Evolutionary conservation across 352 stramenopile species (phyloP).

Genomic region (Phytophthora multivora): DNA sequence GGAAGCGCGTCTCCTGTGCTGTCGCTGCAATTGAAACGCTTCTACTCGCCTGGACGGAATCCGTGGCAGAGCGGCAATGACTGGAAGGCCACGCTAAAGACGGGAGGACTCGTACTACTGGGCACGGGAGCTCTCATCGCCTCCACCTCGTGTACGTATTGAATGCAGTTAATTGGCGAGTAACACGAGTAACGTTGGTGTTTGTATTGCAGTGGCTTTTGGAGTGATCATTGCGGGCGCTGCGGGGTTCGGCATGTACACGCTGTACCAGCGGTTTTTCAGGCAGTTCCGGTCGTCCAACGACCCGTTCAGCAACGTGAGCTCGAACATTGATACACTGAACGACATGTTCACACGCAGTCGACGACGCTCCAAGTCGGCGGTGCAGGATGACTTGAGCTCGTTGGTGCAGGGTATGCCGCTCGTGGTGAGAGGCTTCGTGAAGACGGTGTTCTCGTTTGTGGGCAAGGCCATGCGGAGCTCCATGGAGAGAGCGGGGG

Average conservation of each 20-base stretch:
- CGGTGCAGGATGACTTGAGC: slow-evolving; percentile 48
- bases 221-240: slow-evolving; percentile 70
- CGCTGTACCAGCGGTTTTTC: slow-evolving; percentile 70
- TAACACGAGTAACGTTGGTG: background rate
- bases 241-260: slow-evolving; percentile 74
- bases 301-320: slow-evolving; percentile 50
- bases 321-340: slow-evolving; percentile 52
- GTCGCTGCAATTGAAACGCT: slow-evolving; percentile 29
- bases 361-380: slow-evolving; percentile 17
- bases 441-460: slow-evolving; percentile 75
- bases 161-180: background rate
- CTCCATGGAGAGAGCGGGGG: slow-evolving; percentile 64
- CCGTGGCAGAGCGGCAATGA: slow-evolving; percentile 47
- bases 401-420: slow-evolving; percentile 63
- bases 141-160: slow-evolving; percentile 62
- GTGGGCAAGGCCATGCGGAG: slow-evolving; percentile 61
- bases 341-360: slow-evolving; percentile 51
- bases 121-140: slow-evolving; percentile 61
- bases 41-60: slow-evolving; percentile 40
- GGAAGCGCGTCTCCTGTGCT: background rate
- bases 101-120: slow-evolving; percentile 61
- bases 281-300: slow-evolving; percentile 25
- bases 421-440: slow-evolving; percentile 58
- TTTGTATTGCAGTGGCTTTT: slow-evolving; percentile 61
- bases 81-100: slow-evolving; percentile 65